phyloP scores from a whole-genome alignment of 2,329 filamentous ascomycete genomes.

The Sarocladiaceae sp. region DNA sequence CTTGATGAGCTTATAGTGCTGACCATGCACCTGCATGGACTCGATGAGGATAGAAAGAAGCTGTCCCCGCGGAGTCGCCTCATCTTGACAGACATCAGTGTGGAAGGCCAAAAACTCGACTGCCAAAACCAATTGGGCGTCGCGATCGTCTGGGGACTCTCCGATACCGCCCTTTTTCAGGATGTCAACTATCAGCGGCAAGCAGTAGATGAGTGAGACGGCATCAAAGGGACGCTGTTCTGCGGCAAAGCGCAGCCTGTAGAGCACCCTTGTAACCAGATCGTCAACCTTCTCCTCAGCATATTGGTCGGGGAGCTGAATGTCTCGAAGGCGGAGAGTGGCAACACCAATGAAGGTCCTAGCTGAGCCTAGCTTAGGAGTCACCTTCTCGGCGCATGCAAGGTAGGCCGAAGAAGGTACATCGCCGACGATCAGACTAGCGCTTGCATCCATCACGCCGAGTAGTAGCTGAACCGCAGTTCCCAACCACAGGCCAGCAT shows the following conservation, averaged over 20 bases:
- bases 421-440: slow-evolving; percentile 76
- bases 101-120: slow-evolving; percentile 89
- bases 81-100: slow-evolving; percentile 72
- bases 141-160: slow-evolving; percentile 68
- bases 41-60: slow-evolving; percentile 68
- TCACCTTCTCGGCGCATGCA: slow-evolving; percentile 70
- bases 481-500: slow-evolving; percentile 84
- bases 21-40: slow-evolving; percentile 83
- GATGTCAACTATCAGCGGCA: slow-evolving; percentile 77
- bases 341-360: slow-evolving; percentile 84
- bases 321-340: slow-evolving; percentile 73
- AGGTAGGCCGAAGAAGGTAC: slow-evolving; percentile 75
- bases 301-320: slow-evolving; percentile 68
- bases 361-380: slow-evolving; percentile 68
- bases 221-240: slow-evolving; percentile 93
- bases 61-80: slow-evolving; percentile 70
- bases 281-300: slow-evolving; percentile 78
- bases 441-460: slow-evolving; percentile 72
- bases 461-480: slow-evolving; percentile 71
- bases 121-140: slow-evolving; percentile 85
- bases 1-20: slow-evolving; percentile 93
- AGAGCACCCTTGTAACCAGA: slow-evolving; percentile 82
- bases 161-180: slow-evolving; percentile 77
- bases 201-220: slow-evolving; percentile 80
- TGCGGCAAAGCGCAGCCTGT: slow-evolving; percentile 82